Conservation (phyloP, 2,329 filamentous ascomycete genomes). For the Arthroderma sp. region DNA sequence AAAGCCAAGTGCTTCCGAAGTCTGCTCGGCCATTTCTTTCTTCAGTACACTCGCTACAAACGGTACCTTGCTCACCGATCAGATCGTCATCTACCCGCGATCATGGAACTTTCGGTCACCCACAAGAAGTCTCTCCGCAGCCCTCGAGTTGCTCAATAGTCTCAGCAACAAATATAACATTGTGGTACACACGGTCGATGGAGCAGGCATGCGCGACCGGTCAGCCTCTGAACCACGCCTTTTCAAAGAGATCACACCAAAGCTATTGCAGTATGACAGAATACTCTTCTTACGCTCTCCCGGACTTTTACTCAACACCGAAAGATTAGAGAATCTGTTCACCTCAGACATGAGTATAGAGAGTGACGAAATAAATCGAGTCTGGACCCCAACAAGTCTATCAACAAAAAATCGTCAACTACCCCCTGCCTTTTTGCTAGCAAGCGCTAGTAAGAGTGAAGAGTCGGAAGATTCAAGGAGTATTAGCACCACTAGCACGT, state of each 20-base stretch:
- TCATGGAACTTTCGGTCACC: conserved; percentile 28
- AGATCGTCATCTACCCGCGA: conserved; percentile 34
- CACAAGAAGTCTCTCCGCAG: conserved; percentile 17
- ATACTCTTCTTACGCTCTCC: conserved; percentile 32
- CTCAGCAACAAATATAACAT: conserved; percentile 29
- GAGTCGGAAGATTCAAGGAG: too few relatives aligned
- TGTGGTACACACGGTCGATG: conserved; percentile 30
- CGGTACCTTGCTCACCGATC: conserved; percentile 23
- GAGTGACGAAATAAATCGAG: background rate
- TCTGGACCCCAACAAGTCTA: conserved; percentile 7
- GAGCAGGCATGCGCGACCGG: conserved; percentile 14
- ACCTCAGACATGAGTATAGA: conserved; percentile 11
- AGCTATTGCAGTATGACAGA: conserved; percentile 32
- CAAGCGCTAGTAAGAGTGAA: background rate
- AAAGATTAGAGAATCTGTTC: conserved; percentile 27
- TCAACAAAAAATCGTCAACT: conserved; percentile 3
- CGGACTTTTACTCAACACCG: conserved; percentile 26
- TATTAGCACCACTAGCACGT: background rate
- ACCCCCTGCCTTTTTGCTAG: conserved; percentile 7
- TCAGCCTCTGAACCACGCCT: conserved; percentile 8
- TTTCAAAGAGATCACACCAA: conserved; percentile 18
- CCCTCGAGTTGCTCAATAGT: conserved; percentile 25
- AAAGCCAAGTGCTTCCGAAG: conserved; percentile 28
- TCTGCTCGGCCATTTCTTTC: conserved; percentile 34
- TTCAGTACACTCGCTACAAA: conserved; percentile 28